These are phyloP conservation scores for Cercospora zeae-maydis DNA, from an alignment of 2,329 filamentous ascomycete genomes.

Conservation along the genomic window DNA sequence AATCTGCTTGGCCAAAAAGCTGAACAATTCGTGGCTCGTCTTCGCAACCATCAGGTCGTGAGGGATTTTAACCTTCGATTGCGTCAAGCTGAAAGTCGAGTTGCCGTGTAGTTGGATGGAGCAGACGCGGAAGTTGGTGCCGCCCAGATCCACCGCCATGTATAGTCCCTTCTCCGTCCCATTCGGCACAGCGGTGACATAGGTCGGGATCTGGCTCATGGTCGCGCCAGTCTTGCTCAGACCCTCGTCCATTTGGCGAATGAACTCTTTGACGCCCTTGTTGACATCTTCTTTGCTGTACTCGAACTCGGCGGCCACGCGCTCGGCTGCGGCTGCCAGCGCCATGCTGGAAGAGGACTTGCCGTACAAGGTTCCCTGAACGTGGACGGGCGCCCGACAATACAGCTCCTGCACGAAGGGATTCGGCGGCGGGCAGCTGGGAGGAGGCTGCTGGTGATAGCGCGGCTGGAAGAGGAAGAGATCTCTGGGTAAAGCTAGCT, in stretches of 20 bases:
- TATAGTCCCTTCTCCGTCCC: slow-evolving; percentile 98
- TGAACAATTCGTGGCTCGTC: slow-evolving; percentile 81
- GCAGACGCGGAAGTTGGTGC: slow-evolving; percentile 97
- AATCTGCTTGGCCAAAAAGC: slow-evolving; percentile 89
- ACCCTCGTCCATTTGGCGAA: slow-evolving; percentile 85
- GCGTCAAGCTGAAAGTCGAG: slow-evolving; percentile 89
- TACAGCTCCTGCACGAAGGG: slow-evolving; percentile 38
- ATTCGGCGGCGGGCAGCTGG: slow-evolving; percentile 34
- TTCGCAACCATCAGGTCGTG: slow-evolving; percentile 85
- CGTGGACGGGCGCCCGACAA: slow-evolving; percentile 33
- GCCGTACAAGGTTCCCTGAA: slow-evolving; percentile 30
- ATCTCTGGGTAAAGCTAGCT: slow-evolving; percentile 15
- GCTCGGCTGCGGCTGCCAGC: slow-evolving; percentile 67
- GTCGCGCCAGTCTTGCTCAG: slow-evolving; percentile 72
- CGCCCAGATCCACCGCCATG: slow-evolving; percentile 94
- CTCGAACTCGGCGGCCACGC: slow-evolving; percentile 80
- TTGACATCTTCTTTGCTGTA: slow-evolving; percentile 75
- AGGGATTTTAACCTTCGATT: slow-evolving; percentile 88
- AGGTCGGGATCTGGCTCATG: slow-evolving; percentile 93
- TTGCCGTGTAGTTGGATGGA: slow-evolving; percentile 91
- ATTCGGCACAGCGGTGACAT: slow-evolving; percentile 92
- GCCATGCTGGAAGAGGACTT: slow-evolving; percentile 46
- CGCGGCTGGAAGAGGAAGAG: slow-evolving; percentile 9
- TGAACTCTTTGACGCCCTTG: slow-evolving; percentile 77
- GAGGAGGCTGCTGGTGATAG: slow-evolving; percentile 22